Evolutionary conservation across 2,329 filamentous ascomycete genomes (phyloP), one percentile per base, ranked within the genome.

Genomic region (Cercospora zeina): DNA sequence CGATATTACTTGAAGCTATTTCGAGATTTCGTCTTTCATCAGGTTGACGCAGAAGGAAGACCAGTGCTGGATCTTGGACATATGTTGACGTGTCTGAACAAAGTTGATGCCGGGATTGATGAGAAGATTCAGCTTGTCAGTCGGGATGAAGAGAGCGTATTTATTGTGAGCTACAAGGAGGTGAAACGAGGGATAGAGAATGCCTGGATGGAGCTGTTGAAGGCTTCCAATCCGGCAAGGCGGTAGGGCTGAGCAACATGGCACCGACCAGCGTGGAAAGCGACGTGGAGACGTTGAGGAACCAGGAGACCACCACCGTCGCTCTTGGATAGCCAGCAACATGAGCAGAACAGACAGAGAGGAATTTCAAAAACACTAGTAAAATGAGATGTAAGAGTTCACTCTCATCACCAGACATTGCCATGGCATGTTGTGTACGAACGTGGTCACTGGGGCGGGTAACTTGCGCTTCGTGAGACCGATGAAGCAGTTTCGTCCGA

Each of bases 1-100:
- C 86, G 93, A 30, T 97, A 96, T 75, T 89, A 91, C 73, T 82
- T 99, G 67, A 97, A 96, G 77, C 83, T 99, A 8, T 97, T 97
- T 81, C 86, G 95, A 54, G 95, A 99, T 77, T 97, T 96, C 71
- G 91, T 97, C 42, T 99, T 97, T 78, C 95, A 99, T 75, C 93
- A 96, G 72, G 92, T 97, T 11, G 92, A 97, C 74, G 84, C 85
- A 31, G 87, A 91, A 61, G 92, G 91, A 13, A 89, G 90, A 58
- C 89, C 95, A 0, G 88, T 93, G 1, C 82, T 96, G 4, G 90
- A 97, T 73, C 80, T 97, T 62, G 93, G 89, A 2, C 93, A 97
- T 77, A 91, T 97, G 66, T 76, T 99, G 50, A 85, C 84, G 27
- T 93, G 89, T 72, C 78, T 99, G 68, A 97, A 96, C 78, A 97